Evolutionary conservation across 306 rosid species (phyloP).

Genomic region (Quercus bicolor): DNA sequence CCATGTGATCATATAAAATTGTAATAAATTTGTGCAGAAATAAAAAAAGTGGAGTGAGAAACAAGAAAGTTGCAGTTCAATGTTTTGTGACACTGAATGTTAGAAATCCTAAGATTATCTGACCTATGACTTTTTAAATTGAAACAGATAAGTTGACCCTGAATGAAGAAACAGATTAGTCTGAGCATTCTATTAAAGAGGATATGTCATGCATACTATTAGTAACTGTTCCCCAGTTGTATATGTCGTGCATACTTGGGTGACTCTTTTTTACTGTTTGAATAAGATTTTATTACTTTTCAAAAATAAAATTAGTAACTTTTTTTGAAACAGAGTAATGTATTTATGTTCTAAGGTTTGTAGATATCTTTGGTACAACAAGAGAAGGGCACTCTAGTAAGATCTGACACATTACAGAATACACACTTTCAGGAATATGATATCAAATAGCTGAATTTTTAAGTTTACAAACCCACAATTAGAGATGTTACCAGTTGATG

Average conservation of each 20-base stretch:
- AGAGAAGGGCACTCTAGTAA: background rate
- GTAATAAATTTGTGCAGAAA: background rate
- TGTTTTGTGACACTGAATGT: background rate
- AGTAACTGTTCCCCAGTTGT: background rate
- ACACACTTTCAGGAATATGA: background rate
- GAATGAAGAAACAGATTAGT: background rate
- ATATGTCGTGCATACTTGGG: no score
- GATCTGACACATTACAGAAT: background rate
- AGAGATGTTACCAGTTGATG: background rate
- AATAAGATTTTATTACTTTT: no score
- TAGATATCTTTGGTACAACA: background rate
- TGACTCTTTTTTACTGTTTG: no score
- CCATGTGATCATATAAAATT: no score
- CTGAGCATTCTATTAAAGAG: background rate
- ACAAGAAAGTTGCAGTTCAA: background rate
- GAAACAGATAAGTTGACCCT: background rate
- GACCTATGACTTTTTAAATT: background rate
- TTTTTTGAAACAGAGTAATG: background rate
- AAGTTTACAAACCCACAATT: conserved; percentile 5
- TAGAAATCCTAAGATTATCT: background rate
- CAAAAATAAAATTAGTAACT: background rate
- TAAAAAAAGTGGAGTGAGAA: background rate
- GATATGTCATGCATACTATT: no score
- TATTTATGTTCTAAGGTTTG: background rate
- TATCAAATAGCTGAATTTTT: background rate